Evolutionary conservation across 768 basidiomycete genomes (phyloP), one percentile per base, ranked within the genome.

Genomic region (Amanita brunnescens): DNA sequence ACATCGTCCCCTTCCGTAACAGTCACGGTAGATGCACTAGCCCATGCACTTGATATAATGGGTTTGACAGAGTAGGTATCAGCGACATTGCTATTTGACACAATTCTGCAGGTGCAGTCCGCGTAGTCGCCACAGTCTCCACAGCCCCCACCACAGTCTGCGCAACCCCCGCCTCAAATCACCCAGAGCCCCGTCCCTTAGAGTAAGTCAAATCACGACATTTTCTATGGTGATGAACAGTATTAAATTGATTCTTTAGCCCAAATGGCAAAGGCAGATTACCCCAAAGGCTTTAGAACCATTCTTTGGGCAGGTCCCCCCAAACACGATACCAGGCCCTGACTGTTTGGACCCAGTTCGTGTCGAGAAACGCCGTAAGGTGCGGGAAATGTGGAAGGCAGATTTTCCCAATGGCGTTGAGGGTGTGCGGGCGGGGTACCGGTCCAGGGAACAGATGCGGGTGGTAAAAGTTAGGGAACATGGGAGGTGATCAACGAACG

Each of bases 21-120:
- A 46, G 51, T 52, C 35, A 52, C 51, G 16, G 51, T 43, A 52
- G 51, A 52, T 52, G 51, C 37, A 52, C 26, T 52, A 52, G 51
- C 51, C 24, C 42, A 52, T 52, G 51, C 42, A 52, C 51, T 52
- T 52, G 51, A 52, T 24, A 52, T 46, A 52, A 52, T 38, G 42
- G 51, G 43, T 43, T 34, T 52, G 34, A 52, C 51, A 35, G 39
- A 41, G 39, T 41, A 6, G 18, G 39, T 41, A 41, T 41, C 39
- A 41, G 39, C 39, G 18, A 41, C 39, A 41, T 41, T 41, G 39
- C 39, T 41, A 41, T 41, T 8, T 41, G 39, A 41, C 39, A 41
- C 39, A 41, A 29, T 29, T 29, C 26, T 29, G 26, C 39, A 41
- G 18, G 39, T 41, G 39, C 39, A 41, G 39, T 41, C 39, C 21